A percentile compares a stretch with the other conserved stretches of the same genome.
Evolutionary conservation across 2,329 filamentous ascomycete genomes (phyloP).

Genomic region (Trichothecium sympodiale): DNA sequence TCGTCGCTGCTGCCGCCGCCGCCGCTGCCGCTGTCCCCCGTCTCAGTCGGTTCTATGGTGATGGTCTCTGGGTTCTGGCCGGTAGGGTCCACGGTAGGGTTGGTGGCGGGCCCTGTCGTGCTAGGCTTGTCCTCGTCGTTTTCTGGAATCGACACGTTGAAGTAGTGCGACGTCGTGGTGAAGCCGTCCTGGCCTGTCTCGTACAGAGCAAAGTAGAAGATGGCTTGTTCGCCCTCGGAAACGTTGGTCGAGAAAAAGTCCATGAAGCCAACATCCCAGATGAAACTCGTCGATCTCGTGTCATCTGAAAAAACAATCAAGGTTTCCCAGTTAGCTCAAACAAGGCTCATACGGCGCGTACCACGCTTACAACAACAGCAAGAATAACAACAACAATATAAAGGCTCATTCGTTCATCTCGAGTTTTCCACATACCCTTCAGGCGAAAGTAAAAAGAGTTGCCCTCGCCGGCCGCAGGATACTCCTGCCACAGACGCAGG

Average conservation of each 20-base stretch:
- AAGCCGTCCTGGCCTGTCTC: neutral
- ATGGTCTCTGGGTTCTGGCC: too few relatives aligned
- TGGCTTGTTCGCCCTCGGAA: neutral
- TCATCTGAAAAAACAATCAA: neutral
- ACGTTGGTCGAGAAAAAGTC: neutral
- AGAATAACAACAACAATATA: too few relatives aligned
- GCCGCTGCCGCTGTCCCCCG: conserved; percentile 37
- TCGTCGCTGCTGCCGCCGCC: conserved; percentile 32
- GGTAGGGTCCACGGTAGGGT: too few relatives aligned
- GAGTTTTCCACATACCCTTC: too few relatives aligned
- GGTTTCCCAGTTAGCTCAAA: too few relatives aligned
- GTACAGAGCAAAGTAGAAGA: neutral
- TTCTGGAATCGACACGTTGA: neutral
- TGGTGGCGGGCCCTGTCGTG: too few relatives aligned
- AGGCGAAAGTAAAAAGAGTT: neutral
- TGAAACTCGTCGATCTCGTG: neutral
- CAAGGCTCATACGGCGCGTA: too few relatives aligned
- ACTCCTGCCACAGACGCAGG: conserved; percentile 1
- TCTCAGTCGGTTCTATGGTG: too few relatives aligned
- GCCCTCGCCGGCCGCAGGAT: neutral
- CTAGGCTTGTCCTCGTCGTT: too few relatives aligned
- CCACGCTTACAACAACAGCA: too few relatives aligned
- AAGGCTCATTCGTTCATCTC: too few relatives aligned
- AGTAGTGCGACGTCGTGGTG: neutral
- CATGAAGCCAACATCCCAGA: neutral